These are phyloP conservation scores for Penstemon newberryi DNA, from an alignment of 257 asterid genomes.

Conservation along the genomic window DNA sequence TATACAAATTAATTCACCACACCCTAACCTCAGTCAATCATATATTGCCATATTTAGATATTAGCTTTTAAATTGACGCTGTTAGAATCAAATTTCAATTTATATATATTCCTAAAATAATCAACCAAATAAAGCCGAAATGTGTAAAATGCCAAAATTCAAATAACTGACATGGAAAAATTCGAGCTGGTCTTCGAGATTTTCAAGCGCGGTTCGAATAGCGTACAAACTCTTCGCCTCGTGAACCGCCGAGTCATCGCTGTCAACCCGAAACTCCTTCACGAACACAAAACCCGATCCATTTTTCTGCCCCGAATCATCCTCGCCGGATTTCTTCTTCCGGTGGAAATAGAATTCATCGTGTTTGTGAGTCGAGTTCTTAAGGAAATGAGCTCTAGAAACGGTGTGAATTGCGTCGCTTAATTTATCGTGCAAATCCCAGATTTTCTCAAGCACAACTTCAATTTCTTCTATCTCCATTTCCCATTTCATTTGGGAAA, in stretches of 20 bases:
- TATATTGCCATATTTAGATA: not conserved
- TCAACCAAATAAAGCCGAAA: not conserved
- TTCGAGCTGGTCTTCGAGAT: slow-evolving; percentile 95
- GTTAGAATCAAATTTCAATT: not conserved
- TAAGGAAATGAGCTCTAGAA: slow-evolving; percentile 80
- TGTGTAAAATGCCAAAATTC: not conserved
- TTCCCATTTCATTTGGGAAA: slow-evolving; percentile 67
- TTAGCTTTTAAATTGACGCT: not conserved
- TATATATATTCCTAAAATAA: not conserved
- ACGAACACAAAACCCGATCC: slow-evolving; percentile 69
- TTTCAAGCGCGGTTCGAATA: slow-evolving; percentile 88
- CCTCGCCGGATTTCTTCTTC: slow-evolving; percentile 39
- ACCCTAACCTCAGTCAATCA: not conserved
- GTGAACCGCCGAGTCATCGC: slow-evolving; percentile 60
- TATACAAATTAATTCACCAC: not conserved
- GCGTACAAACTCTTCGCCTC: slow-evolving; percentile 90
- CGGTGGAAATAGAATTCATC: slow-evolving; percentile 42
- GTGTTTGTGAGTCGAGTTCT: slow-evolving; percentile 45
- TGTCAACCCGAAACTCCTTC: slow-evolving; percentile 66
- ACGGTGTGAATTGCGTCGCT: slow-evolving; percentile 93
- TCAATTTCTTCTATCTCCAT: slow-evolving; percentile 90
- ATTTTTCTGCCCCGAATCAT: slow-evolving; percentile 32
- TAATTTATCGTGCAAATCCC: slow-evolving; percentile 97
- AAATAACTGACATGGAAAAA: slow-evolving; percentile 62
- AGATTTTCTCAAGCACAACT: slow-evolving; percentile 78